Base-by-base conservation (phyloP, 2,329 filamentous ascomycete genomes). In the Neopestalotiopsis sp. region DNA sequence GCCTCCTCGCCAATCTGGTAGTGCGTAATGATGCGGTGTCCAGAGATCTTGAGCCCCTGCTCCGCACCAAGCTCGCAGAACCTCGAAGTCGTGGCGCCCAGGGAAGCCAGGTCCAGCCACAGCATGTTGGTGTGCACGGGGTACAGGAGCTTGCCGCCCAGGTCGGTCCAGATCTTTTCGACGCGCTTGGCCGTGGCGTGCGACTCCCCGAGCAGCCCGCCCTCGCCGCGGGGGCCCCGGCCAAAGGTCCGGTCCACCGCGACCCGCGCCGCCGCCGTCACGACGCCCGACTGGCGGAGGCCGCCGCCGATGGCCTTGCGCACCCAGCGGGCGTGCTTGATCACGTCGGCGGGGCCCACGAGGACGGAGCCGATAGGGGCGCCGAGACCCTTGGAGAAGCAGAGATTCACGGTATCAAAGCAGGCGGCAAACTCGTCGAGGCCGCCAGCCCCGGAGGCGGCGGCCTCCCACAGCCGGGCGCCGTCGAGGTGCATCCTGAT, bases 281-380 rank as follows among this genome's bases (percentile, higher is more conserved):
- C 84, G 1, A 96, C 88, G 67, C 94, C 94, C 0, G 92, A 85
- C 80, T 96, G 93, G 32, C 94, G 84, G 68, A 94, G 84, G 0
- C 93, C 94, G 56, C 94, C 94, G 24, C 94, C 94, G 72, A 97
- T 90, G 32, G 89, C 88, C 83, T 97, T 97, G 68, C 94, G 85
- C 32, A 94, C 86, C 90, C 92, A 93, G n/a, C 92, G 83, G 4
- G 91, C 90, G 66, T 90, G 88, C 75, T 89, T 89, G 74, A 93
- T 86, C 72, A 91, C 88, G 1, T 81, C 79, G 67, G 84, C 82
- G 3, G 75, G 56, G 12, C 84, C 84, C 28, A 85, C 77, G 7
- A 86, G 67, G 67, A 86, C 79, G 72, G 83, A 85, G 14, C 85
- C 85, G 69, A 86, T 81, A 0, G 86, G 86, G 0, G 85, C 85